Percentiles rank a stretch among this genome's conserved stretches.
phyloP scores from a whole-genome alignment of 169 alveolate genomes.

The Gregarina niphandrodes region DNA sequence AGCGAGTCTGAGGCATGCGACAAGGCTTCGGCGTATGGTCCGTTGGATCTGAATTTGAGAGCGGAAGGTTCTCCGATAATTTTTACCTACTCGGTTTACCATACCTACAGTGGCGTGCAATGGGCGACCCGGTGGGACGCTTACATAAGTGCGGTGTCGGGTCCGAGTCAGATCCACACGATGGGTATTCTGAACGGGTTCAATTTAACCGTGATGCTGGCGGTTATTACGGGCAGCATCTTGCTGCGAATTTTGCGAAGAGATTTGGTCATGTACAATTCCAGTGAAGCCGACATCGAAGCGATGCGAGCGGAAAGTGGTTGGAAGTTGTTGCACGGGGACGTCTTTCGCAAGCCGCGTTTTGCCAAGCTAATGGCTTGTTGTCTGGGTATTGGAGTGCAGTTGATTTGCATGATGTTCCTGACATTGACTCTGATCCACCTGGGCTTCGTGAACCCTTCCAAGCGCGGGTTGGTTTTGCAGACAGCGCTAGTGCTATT shows the following conservation, averaged over 20 bases:
- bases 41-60: constrained; percentile 1
- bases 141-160: constrained; percentile 37
- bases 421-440: constrained; percentile 40
- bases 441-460: constrained; percentile 36
- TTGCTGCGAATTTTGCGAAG: constrained; percentile 43
- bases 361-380: constrained; percentile 39
- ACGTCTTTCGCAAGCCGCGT: constrained; percentile 59
- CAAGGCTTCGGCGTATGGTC: background rate
- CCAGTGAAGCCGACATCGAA: constrained; percentile 30
- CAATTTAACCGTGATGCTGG: constrained; percentile 35
- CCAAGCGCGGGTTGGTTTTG: constrained; percentile 20
- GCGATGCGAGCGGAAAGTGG: constrained; percentile 52
- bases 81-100: constrained; percentile 47
- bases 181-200: constrained; percentile 48
- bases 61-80: constrained; percentile 10
- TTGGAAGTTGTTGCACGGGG: constrained; percentile 66
- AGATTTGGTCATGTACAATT: constrained; percentile 50
- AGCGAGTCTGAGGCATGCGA: background rate
- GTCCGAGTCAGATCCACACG: constrained; percentile 55
- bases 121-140: constrained; percentile 55
- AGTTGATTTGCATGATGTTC: constrained; percentile 28
- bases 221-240: constrained; percentile 46
- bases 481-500: constrained; percentile 52
- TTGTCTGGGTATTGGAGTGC: constrained; percentile 55
- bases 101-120: constrained; percentile 30